Conservation (phyloP, 1,139 yeast species). For the Entelexis paramagnoliae region DNA sequence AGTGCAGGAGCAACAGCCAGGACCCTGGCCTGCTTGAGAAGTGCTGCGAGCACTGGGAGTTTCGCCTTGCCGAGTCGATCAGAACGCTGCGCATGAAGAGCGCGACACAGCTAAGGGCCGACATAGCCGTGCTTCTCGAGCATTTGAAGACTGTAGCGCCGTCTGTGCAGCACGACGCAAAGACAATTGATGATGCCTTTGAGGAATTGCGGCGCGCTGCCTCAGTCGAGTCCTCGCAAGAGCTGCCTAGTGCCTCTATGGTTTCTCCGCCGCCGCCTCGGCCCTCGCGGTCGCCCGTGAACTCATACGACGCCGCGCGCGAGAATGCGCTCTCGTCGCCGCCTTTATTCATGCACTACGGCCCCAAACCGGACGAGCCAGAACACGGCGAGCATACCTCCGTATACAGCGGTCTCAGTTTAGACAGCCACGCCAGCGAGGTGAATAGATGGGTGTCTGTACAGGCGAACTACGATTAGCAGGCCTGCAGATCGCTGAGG, state of each 20-base stretch:
- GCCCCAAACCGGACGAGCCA: not conserved
- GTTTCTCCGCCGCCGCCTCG: not conserved
- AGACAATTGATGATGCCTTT: not conserved
- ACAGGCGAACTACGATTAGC: no score
- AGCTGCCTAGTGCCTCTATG: not conserved
- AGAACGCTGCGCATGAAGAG: not conserved
- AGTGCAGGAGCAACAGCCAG: not conserved
- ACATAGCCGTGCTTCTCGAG: not conserved
- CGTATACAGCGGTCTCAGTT: not conserved
- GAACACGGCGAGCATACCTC: not conserved
- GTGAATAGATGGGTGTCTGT: not conserved
- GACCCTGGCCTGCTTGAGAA: not conserved
- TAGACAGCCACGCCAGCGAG: not conserved
- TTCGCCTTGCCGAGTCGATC: not conserved
- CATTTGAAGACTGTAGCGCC: not conserved
- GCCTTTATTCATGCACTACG: not conserved
- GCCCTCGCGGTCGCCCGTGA: not conserved
- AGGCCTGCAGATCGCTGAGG: no score
- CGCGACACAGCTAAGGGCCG: not conserved
- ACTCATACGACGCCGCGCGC: not conserved
- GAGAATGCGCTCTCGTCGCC: not conserved
- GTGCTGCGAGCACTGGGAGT: conserved; percentile 1
- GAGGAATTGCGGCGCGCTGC: not conserved
- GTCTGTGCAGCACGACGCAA: not conserved
- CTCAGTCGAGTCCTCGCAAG: not conserved